Base-by-base conservation (phyloP, 768 basidiomycete species). In the Boletus patriciae region DNA sequence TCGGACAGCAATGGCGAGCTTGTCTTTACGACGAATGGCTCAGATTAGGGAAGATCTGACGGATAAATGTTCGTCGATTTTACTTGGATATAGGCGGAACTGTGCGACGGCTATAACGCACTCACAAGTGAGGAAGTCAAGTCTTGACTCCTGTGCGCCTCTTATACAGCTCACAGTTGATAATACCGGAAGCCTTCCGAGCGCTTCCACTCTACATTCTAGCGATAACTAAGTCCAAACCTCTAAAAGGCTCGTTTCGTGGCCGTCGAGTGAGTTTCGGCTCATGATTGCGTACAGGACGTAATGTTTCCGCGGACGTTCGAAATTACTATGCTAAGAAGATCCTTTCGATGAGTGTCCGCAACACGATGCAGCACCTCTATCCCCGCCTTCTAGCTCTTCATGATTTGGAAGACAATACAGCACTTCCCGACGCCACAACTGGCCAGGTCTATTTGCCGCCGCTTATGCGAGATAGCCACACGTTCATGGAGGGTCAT, bases 151-250 rank as follows among this genome's bases (percentile, higher is more conserved):
- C 3, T 53, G 34, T 50, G 42, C 46, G 19, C 49, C 21, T 56
- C 63, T 58, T 43, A 62, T 38, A 48, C 55, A 13, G 6, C 4
- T 34, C 42, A 1, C 63, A 99, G 96, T 74, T 99, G 59, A 90
- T 99, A 58, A 84, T 99, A 25, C 97, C 97, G 7, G 97, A 98
- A 73, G 87, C 90, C 0, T 94, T 94, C 78, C 87, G 88, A 66
- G 80, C 88, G 1, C 80, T 98, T 42, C 92, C 94, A 0, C 78
- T 93, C 18, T 94, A 87, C 68, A 82, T 83, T 4, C 77, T 98
- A 3, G 86, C 86, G 12, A 82, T 98, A 34, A 78, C 89, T 45
- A 99, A 99, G 76, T 83, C 83, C 50, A 96, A 97, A 70, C 87
- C 94, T 19, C 74, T 99, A n/a, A 96, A 97, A 86, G 93, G 96